These are phyloP conservation scores for Lachnellula suecica DNA, from an alignment of 2,329 filamentous ascomycete species.

Conservation along the genomic window DNA sequence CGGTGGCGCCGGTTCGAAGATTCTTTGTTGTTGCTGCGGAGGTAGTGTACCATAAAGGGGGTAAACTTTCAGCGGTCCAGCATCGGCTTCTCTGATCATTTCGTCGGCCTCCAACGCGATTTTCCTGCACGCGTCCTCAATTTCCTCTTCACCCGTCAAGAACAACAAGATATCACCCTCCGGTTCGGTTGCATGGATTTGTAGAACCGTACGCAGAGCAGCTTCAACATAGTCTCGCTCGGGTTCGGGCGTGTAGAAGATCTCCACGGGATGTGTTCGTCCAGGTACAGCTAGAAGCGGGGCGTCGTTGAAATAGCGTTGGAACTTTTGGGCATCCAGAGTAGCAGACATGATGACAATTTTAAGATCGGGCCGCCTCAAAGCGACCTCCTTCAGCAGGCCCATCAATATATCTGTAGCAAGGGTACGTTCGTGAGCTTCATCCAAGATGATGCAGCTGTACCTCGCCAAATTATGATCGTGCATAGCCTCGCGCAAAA, in stretches of 20 bases:
- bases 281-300: slow-evolving; percentile 92
- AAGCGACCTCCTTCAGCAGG: slow-evolving; percentile 84
- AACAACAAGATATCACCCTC: slow-evolving; percentile 95
- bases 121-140: slow-evolving; percentile 93
- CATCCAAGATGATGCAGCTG: slow-evolving; percentile 96
- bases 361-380: slow-evolving; percentile 84
- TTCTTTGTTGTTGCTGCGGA: slow-evolving; percentile 88
- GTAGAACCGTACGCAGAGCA: slow-evolving; percentile 87
- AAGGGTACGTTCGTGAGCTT: slow-evolving; percentile 96
- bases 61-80: slow-evolving; percentile 86
- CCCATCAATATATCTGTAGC: slow-evolving; percentile 98
- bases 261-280: slow-evolving; percentile 93
- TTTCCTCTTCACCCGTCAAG: slow-evolving; percentile 96
- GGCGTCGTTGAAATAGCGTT: slow-evolving; percentile 93
- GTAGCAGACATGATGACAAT: slow-evolving; percentile 99
- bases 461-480: slow-evolving; percentile 90
- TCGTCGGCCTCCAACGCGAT: slow-evolving; percentile 90
- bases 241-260: slow-evolving; percentile 96
- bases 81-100: slow-evolving; percentile 85
- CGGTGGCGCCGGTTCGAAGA: slow-evolving; percentile 85
- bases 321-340: slow-evolving; percentile 95
- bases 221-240: slow-evolving; percentile 97
- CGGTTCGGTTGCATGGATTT: slow-evolving; percentile 90
- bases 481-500: slow-evolving; percentile 93
- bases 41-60: slow-evolving; percentile 93